Conservation (phyloP, 2,329 filamentous ascomycete species). For the Fusarium penzigii region DNA sequence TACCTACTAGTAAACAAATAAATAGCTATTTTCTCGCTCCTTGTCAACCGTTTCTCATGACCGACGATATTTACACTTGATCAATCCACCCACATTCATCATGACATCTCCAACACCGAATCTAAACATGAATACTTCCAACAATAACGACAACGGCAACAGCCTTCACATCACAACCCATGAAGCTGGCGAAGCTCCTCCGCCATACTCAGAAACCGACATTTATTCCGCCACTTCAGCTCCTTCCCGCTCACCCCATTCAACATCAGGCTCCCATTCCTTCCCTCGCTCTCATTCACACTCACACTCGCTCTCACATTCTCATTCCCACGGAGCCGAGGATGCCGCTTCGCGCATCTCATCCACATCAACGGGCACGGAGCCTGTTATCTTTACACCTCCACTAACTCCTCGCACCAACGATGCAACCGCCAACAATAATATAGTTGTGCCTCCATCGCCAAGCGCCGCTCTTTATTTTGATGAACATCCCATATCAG, state of each 20-base stretch:
- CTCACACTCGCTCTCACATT: slow-evolving; percentile 20
- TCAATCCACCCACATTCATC: slow-evolving; percentile 6
- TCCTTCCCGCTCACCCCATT: slow-evolving; percentile 25
- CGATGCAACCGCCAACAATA: slow-evolving; percentile 9
- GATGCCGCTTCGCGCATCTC: slow-evolving; percentile 40
- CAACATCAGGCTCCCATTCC: slow-evolving; percentile 23
- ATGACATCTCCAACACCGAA: slow-evolving; percentile 18
- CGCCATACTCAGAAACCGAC: slow-evolving; percentile 60
- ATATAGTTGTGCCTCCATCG: slow-evolving; percentile 19
- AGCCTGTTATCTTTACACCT: slow-evolving; percentile 53
- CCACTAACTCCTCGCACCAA: slow-evolving; percentile 47
- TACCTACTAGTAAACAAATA: too few species aligned
- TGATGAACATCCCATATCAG: slow-evolving; percentile 42
- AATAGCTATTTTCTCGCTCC: too few species aligned
- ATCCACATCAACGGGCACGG: slow-evolving; percentile 41
- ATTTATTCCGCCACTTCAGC: slow-evolving; percentile 48
- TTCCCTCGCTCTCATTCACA: slow-evolving; percentile 28
- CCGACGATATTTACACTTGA: not conserved
- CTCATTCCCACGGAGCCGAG: slow-evolving; percentile 29
- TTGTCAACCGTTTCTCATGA: too few species aligned
- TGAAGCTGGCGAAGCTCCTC: slow-evolving; percentile 42
- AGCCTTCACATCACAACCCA: slow-evolving; percentile 12
- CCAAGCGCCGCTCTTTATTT: slow-evolving; percentile 43
- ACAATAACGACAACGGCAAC: slow-evolving; percentile 8
- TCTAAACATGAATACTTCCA: slow-evolving; percentile 7